Evolutionary conservation across 495 filamentous ascomycete genomes (phyloP).

Genomic region (Xylaria sp.): DNA sequence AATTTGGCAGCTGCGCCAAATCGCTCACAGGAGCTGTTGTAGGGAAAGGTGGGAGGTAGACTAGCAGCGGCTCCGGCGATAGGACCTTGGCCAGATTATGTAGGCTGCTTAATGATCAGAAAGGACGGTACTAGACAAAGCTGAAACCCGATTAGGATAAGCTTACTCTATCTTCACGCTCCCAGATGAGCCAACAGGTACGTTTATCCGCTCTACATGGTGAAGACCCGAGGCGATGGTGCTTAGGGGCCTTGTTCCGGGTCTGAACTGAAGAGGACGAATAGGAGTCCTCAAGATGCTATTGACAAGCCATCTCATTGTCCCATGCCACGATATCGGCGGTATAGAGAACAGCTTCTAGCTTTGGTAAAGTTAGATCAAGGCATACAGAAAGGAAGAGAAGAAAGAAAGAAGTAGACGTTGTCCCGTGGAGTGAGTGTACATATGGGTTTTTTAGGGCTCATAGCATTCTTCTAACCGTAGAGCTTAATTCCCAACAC

Average conservation of each 20-base stretch:
- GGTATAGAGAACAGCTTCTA: not conserved
- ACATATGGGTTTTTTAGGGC: not conserved
- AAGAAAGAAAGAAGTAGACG: not conserved
- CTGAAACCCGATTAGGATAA: not conserved
- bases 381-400: not conserved
- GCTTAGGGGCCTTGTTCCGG: slow-evolving; percentile 30
- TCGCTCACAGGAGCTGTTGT: slow-evolving; percentile 25
- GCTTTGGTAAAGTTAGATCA: not conserved
- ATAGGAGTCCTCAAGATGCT: slow-evolving; percentile 65
- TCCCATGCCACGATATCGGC: slow-evolving; percentile 24
- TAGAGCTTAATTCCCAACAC: not conserved
- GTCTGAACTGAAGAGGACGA: slow-evolving; percentile 29
- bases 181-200: slow-evolving; percentile 40
- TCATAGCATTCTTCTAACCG: not conserved
- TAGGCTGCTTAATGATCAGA: slow-evolving; percentile 34
- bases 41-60: slow-evolving; percentile 48
- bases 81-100: slow-evolving; percentile 42
- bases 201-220: slow-evolving; percentile 32
- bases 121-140: not conserved
- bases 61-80: slow-evolving; percentile 38
- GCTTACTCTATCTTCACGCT: slow-evolving; percentile 39
- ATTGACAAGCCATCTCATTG: slow-evolving; percentile 70
- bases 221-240: slow-evolving; percentile 22
- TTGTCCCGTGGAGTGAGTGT: not conserved
- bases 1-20: slow-evolving; percentile 38